Base-by-base conservation (phyloP, 108 stramenopile genomes). In the Cyclotella kingstonii region DNA sequence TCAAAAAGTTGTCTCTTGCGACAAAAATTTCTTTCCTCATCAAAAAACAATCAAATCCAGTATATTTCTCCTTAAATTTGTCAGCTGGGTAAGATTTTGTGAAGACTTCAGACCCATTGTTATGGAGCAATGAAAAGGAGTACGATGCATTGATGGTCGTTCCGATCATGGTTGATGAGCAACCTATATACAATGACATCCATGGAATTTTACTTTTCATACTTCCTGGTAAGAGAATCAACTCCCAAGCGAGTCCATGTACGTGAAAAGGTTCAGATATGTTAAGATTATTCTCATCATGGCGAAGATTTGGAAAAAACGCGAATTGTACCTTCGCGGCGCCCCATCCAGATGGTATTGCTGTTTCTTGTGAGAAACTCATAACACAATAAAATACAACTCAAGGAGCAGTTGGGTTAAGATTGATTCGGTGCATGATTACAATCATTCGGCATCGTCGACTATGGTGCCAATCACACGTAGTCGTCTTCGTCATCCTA, bases 181-280 rank as follows among this genome's bases (percentile, higher is more conserved):
- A 68, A 5, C 67, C 25, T 23, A 68, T 33, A 22, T 68, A 68
- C 25, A 68, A 17, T 10, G 56, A 58, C 2, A 68, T n/a, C 56
- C 43, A 27, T 40, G 17, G 39, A 46, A 27, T 59, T 57, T 2
- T 29, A 30, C 12, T 44, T 51, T 25, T 31, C 5, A 48, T 49
- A 15, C 70, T 62, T 7, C 70, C 61, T 0, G 61, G 70, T 36
- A 63, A 49, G 18, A 70, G 17, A 5, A 54, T 31, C 2, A 70
- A 18, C 15, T 64, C 62, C 69, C 69, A 70, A 21, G 62, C 63
- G 1, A 64, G 15, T 19, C 61, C 61, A 30, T 63, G 70, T 21
- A 46, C 28, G 0, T 36, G 29, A 43, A 71, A 64, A 11, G 54
- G 54, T 2, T 21, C 27, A 15, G 60, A 63, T 45, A 63, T 62